Evolutionary conservation across 768 basidiomycete genomes (phyloP), one percentile per base, ranked within the genome.

Genomic region (Lentinula sp.): DNA sequence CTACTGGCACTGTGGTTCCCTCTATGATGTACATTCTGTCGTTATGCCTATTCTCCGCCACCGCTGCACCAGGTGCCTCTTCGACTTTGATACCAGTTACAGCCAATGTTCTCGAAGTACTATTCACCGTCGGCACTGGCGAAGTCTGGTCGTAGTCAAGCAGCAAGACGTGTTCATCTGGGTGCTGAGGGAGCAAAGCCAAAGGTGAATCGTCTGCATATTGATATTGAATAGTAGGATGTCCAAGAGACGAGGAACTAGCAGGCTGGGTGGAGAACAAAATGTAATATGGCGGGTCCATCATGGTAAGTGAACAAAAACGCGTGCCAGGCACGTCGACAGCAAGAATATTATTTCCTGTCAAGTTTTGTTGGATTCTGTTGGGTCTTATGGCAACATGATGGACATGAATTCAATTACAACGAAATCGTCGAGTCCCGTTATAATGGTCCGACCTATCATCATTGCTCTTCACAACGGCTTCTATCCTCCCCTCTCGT

Each of bases 141-240:
- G 69, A 49, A 53, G 71, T 62, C n/a, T 84, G 80, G 64, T 88
- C 83, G 65, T 83, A 86, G 70, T 91, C 83, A 46, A 94, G 78
- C 28, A 94, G 78, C 1, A 94, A 76, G 23, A 93, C 85, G 65
- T 88, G 88, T 70, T 91, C 89, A 56, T 82, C 78, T 10, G 80
- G 74, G 43, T 78, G 76, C 39, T 76, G 80, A 4, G 88, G 86
- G 43, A 91, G 73, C 11, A 93, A 72, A 10, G 82, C 72, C n/a
- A 84, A 71, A 3, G 89, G 86, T 0, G 86, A 79, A 68, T 94
- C 92, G 66, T 94, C 90, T 18, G 84, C 81, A 68, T 90, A 93
- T 66, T 90, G 88, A 69, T 93, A 93, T 65, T 93, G 87, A 16
- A 94, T 85, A 46, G 76, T 74, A 4, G 89, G 88, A 67, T 93